Conservation (phyloP, 805 yeast species). For the Maudiozyma bulderi region DNA sequence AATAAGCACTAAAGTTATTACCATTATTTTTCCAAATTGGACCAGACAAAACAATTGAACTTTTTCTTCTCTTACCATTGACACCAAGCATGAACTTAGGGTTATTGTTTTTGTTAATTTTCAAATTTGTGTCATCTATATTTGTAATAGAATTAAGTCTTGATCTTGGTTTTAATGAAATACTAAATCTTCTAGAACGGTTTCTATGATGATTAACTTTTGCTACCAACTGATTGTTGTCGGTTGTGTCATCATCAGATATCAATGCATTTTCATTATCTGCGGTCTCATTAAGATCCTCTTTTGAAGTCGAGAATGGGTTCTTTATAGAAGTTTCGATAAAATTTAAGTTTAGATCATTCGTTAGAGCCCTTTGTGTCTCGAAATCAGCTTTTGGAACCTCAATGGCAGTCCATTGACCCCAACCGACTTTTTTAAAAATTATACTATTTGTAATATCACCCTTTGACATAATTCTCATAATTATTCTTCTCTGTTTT, state of each 20-base stretch:
- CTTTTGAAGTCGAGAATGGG: neutral
- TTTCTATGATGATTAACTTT: constrained; percentile 2
- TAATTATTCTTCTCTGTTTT: constrained; percentile 80
- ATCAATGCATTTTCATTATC: neutral
- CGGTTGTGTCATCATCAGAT: neutral
- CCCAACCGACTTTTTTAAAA: constrained; percentile 97
- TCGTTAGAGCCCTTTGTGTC: constrained; percentile 34
- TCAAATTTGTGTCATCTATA: neutral
- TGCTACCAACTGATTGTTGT: neutral
- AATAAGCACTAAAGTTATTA: neutral
- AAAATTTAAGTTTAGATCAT: constrained; percentile 26
- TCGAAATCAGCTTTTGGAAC: constrained; percentile 20
- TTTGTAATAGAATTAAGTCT: neutral
- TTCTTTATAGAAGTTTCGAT: constrained; percentile 2
- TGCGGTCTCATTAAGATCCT: neutral
- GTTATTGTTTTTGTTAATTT: neutral
- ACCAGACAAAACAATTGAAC: neutral
- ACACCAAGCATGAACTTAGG: neutral
- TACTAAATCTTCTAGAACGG: constrained; percentile 6
- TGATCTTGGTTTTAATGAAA: neutral
- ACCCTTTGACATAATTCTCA: constrained; percentile 75
- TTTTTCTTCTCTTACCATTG: neutral
- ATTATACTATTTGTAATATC: constrained; percentile 43
- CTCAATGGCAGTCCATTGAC: constrained; percentile 73
- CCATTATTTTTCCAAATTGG: neutral